Evolutionary conservation across 352 stramenopile species (phyloP), one percentile per base, ranked within the genome.

Genomic region (Halophytophthora batemanensis): DNA sequence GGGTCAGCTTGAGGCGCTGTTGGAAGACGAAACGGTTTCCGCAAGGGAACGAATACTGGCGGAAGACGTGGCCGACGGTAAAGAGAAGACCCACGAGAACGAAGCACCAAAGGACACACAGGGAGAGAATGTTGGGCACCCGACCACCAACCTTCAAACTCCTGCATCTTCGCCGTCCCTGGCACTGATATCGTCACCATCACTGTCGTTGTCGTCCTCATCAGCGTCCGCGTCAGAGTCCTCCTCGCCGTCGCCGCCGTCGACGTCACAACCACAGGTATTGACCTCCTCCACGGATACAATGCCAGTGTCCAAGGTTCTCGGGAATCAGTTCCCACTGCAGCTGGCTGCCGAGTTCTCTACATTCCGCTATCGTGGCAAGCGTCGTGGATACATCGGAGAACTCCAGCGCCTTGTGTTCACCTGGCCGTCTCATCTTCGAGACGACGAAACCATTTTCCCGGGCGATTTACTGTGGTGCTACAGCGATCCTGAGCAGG

Each of bases 341-440:
- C 72, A 83, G 25, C 29, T 84, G 50, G 61, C 70, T 39, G 71
- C 70, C 1, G 56, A 61, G 33, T 80, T 67, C 38, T 64, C 64
- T 17, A 70, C 64, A 43, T 84, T 84, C 34, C 31, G 41, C 31
- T 65, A 74, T 41, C 68, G 62, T 25, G 56, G 57, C 6, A 62
- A 64, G 23, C 62, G 54, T 18, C 65, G 51, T 35, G 68, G 71
- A 12, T 82, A 78, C 37, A 29, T 53, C 45, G 74, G 74, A 13
- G 35, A 69, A 6, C 33, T 84, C 10, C 52, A 64, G 12, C 50
- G 55, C 1, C 71, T 78, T 39, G 53, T 84, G 5, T 39, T 84
- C 42, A 84, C 74, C 31, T 73, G 76, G 45, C 67, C 74, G 25
- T 55, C 49, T n/a, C 39, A 41, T 8, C 44, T 84, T 14, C 33